Evolutionary conservation across 1,284 basidiomycete genomes (phyloP).

Genomic region (Pascua sp.): DNA sequence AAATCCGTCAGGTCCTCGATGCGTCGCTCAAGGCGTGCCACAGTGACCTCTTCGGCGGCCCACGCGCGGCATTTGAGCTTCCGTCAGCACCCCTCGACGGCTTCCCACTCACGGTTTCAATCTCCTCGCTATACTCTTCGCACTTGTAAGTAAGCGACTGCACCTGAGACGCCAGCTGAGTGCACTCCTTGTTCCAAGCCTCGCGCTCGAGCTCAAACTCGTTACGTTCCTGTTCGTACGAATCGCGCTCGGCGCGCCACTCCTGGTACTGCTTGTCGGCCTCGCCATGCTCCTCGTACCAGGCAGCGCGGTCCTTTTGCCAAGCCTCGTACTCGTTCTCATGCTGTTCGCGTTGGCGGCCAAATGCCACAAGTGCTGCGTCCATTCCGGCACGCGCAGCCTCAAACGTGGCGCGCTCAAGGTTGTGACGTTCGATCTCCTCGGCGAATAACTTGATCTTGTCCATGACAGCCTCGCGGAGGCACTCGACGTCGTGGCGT

Average conservation of each 20-base stretch:
- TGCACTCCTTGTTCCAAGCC: neutral
- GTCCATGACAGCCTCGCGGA: too few species aligned
- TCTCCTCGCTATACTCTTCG: neutral
- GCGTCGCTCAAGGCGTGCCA: conserved; percentile 4
- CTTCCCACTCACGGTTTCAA: neutral
- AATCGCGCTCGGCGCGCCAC: neutral
- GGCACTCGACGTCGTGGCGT: too few species aligned
- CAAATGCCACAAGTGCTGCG: too few species aligned
- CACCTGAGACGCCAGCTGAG: neutral
- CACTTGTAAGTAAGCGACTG: neutral
- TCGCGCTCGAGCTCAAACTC: neutral
- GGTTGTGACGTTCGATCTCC: too few species aligned
- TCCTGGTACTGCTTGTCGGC: neutral
- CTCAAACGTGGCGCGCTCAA: too few species aligned
- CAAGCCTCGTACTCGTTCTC: too few species aligned
- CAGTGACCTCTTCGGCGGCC: neutral
- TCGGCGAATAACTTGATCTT: too few species aligned
- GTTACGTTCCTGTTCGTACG: conserved; percentile 1
- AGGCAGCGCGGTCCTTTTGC: neutral
- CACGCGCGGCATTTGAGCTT: neutral
- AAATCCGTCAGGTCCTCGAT: conserved; percentile 1
- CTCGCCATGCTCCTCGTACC: neutral
- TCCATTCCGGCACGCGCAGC: too few species aligned
- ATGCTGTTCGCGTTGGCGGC: too few species aligned
- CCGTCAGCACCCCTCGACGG: neutral